Conservation (phyloP, 805 yeast genomes). For the Ogataea saltuana region DNA sequence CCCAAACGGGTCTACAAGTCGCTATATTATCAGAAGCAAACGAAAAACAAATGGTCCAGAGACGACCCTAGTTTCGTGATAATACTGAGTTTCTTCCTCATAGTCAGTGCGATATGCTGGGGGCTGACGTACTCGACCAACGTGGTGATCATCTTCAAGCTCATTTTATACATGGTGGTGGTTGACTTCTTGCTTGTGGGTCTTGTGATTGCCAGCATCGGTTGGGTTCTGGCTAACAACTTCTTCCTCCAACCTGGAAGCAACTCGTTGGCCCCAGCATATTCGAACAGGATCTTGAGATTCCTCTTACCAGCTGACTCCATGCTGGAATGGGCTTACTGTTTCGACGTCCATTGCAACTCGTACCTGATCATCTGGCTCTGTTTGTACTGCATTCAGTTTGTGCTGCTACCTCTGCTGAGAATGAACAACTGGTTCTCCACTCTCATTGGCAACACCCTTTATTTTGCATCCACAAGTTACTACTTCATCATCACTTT, state of each 20-base stretch:
- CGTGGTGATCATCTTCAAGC: conserved; percentile 57
- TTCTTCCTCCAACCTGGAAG: conserved; percentile 42
- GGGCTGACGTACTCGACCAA: conserved; percentile 78
- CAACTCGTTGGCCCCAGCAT: conserved; percentile 6
- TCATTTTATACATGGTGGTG: conserved; percentile 79
- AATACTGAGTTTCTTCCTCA: conserved; percentile 63
- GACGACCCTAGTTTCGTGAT: conserved; percentile 91
- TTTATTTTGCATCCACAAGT: conserved; percentile 71
- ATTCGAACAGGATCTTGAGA: conserved; percentile 30
- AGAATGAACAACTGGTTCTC: conserved; percentile 65
- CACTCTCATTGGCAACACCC: conserved; percentile 72
- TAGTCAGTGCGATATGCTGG: conserved; percentile 84
- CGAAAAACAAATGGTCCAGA: conserved; percentile 78
- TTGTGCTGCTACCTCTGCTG: conserved; percentile 70
- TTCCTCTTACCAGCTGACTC: conserved; percentile 35
- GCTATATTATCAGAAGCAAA: conserved; percentile 78
- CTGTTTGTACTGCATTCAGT: conserved; percentile 69
- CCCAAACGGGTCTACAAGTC: conserved; percentile 84
- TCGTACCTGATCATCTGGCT: conserved; percentile 84
- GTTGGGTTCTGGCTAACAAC: conserved; percentile 72
- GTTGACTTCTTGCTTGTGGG: conserved; percentile 81
- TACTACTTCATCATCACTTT: conserved; percentile 81
- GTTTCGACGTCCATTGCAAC: conserved; percentile 93
- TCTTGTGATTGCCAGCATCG: conserved; percentile 62
- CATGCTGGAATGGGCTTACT: conserved; percentile 88